Evolutionary conservation across 768 basidiomycete genomes (phyloP), one percentile per base, ranked within the genome.

Genomic region (Roridomyces roridus): DNA sequence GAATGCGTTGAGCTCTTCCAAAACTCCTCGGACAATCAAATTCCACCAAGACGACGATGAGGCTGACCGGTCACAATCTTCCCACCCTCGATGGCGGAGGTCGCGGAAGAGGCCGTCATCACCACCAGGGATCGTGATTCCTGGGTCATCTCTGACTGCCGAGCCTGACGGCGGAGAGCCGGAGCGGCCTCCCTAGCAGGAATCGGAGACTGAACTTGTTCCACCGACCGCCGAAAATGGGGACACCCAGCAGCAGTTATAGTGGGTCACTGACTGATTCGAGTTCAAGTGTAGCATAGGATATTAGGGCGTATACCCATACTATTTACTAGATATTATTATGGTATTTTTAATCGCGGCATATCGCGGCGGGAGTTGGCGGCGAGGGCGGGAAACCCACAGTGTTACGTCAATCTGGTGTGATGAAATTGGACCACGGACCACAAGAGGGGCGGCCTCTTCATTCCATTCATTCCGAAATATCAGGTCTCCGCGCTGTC

Each of bases 151-250:
- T 14, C 49, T 54, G 24, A 62, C 60, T 4, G 36, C 39, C 17
- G 63, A 67, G 34, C 60, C 63, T 8, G 58, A 60, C 18, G 44
- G 20, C 6, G 48, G 51, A 36, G 50, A 29, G 35, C 39, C 49
- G 44, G 65, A 62, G 34, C 67, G 60, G 17, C 71, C n/a, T n/a
- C n/a, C n/a, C 68, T 8, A 51, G 61, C 56, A 68, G 76, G 39
- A 65, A 68, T 28, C 65, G 67, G 46, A 62, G 74, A 28, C 68
- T 78, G 18, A 62, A 29, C 23, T 45, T 67, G 7, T 69, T 69
- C 28, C 48, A 51, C 14, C 50, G 57, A 42, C 61, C 52, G 14
- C 39, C 40, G 6, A 63, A 63, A 56, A 54, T 34, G 29, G 21
- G 14, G 18, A 51, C 35, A 41, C 34, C 44, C 23, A 57, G 29